Evolutionary conservation across 2,329 filamentous ascomycete species (phyloP).

Genomic region (Colletotrichum tanaceti): DNA sequence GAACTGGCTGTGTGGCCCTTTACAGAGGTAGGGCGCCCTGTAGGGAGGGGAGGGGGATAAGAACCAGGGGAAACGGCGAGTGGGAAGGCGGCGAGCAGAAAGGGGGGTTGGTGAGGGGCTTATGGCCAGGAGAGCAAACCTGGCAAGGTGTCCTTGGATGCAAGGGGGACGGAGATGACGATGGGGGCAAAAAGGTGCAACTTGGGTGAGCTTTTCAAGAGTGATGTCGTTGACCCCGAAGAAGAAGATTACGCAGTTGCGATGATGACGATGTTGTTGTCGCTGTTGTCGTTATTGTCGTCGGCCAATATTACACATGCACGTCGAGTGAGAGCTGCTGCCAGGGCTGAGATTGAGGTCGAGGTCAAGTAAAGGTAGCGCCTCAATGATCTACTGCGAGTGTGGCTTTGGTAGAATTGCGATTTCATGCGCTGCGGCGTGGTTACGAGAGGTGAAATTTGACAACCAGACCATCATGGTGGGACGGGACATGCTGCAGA

Average conservation of each 20-base stretch:
- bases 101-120: conserved; percentile 20
- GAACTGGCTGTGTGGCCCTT: not conserved
- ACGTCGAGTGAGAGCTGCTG: not conserved
- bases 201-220: not conserved
- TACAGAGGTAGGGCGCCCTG: not conserved
- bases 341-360: conserved; percentile 31
- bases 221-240: not conserved
- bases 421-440: conserved; percentile 34
- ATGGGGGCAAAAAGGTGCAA: not conserved
- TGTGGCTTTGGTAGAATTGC: conserved; percentile 39
- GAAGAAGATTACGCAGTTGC: too few relatives aligned
- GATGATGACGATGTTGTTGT: too few relatives aligned
- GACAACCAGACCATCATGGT: conserved; percentile 6
- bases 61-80: not conserved
- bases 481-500: conserved; percentile 28
- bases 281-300: too few relatives aligned
- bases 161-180: conserved; percentile 23
- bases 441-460: conserved; percentile 33
- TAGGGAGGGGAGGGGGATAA: not conserved
- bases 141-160: not conserved
- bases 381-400: conserved; percentile 39
- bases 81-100: conserved; percentile 22
- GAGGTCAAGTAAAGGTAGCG: conserved; percentile 25
- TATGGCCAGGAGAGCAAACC: conserved; percentile 17
- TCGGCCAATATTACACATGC: conserved; percentile 7